These are phyloP conservation scores for Vaucheria bursata DNA, from an alignment of 352 stramenopile genomes.

Conservation along the genomic window DNA sequence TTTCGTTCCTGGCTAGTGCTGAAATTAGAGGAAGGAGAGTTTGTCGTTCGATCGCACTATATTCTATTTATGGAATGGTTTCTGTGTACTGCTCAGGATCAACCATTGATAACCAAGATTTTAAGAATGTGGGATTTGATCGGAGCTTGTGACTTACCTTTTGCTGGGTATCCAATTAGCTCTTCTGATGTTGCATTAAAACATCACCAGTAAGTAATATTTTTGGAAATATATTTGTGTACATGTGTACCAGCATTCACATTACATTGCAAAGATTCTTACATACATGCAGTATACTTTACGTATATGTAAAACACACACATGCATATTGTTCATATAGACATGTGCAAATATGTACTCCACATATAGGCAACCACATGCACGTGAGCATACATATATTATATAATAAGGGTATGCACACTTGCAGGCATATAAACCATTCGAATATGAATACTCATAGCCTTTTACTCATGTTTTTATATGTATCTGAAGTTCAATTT, in stretches of 20 bases:
- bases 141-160: background rate
- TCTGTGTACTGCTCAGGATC: slow-evolving; percentile 1
- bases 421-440: background rate
- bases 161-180: slow-evolving; percentile 10
- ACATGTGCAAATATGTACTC: background rate
- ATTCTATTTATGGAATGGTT: slow-evolving; percentile 1
- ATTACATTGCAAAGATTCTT: background rate
- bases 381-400: background rate
- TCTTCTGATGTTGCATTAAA: background rate
- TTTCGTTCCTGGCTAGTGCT: background rate
- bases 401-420: background rate
- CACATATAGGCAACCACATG: background rate
- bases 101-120: background rate
- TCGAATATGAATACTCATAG: background rate
- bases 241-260: background rate
- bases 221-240: background rate
- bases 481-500: background rate
- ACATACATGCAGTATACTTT: background rate
- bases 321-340: background rate
- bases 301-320: background rate
- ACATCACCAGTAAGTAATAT: slow-evolving; percentile 2
- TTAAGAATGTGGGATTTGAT: background rate
- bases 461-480: background rate
- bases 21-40: slow-evolving; percentile 2
- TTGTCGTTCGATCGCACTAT: background rate